phyloP scores from a whole-genome alignment of 2,329 filamentous ascomycete genomes.

The Sporothrix phasma region DNA sequence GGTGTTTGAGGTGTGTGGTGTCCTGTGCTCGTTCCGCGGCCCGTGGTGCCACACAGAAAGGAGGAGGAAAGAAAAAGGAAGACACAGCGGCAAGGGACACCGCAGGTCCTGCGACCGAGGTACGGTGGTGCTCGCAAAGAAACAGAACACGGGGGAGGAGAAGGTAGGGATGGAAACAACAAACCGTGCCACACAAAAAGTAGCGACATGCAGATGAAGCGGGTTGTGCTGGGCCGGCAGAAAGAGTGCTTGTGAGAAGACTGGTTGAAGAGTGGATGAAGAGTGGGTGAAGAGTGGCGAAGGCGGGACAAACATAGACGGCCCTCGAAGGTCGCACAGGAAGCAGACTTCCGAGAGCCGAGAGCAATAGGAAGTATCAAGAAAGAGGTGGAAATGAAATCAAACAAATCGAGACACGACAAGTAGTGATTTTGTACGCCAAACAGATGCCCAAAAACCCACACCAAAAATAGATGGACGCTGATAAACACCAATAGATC shows the following conservation, averaged over 20 bases:
- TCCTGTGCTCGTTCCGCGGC: neutral
- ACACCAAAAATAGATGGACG: neutral
- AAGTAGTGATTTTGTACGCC: neutral
- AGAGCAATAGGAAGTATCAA: neutral
- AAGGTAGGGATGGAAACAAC: neutral
- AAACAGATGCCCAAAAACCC: neutral
- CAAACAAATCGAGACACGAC: neutral
- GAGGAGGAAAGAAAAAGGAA: too few relatives aligned
- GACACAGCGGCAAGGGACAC: neutral
- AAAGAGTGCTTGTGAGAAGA: neutral
- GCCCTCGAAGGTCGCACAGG: neutral
- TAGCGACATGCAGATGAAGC: neutral
- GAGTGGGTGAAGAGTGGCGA: too few relatives aligned
- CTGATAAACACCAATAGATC: neutral
- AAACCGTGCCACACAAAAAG: neutral
- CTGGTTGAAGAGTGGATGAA: too few relatives aligned
- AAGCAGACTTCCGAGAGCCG: neutral
- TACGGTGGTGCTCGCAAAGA: neutral
- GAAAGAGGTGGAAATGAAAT: neutral
- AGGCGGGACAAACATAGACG: too few relatives aligned
- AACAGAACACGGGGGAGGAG: neutral
- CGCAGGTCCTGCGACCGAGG: neutral
- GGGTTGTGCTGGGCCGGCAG: neutral
- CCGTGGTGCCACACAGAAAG: neutral
- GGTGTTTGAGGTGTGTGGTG: neutral